Evolutionary conservation across 1,139 yeast genomes (phyloP).

Genomic region (Torulaspora pretoriensis): DNA sequence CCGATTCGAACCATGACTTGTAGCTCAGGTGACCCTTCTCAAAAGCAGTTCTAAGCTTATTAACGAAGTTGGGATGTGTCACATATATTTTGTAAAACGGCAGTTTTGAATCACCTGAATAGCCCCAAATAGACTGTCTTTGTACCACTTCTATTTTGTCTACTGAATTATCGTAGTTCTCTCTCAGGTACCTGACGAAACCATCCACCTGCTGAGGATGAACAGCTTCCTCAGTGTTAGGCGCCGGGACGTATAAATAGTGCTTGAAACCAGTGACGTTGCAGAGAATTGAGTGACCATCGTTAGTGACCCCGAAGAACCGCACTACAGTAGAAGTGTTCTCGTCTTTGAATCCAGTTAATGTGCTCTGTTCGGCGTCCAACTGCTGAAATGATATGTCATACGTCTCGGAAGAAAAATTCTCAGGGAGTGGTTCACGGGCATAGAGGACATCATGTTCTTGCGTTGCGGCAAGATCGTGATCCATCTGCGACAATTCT

Average conservation of each 20-base stretch:
- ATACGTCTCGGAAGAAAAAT: constrained; percentile 44
- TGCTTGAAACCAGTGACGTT: constrained; percentile 86
- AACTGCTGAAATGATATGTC: constrained; percentile 84
- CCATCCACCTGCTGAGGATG: constrained; percentile 48
- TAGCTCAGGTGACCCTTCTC: constrained; percentile 78
- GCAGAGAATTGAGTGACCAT: constrained; percentile 85
- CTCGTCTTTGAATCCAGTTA: constrained; percentile 42
- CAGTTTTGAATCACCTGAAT: constrained; percentile 67
- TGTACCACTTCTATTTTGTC: constrained; percentile 57
- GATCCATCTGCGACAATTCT: constrained; percentile 59
- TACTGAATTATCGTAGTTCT: constrained; percentile 44
- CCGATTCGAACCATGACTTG: constrained; percentile 55
- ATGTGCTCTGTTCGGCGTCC: constrained; percentile 82
- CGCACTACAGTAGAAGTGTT: constrained; percentile 56
- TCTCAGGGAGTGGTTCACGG: constrained; percentile 51
- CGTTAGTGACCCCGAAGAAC: constrained; percentile 86
- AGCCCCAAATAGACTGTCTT: constrained; percentile 94
- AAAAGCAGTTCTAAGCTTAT: constrained; percentile 68
- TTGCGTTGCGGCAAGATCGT: constrained; percentile 29
- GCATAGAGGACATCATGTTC: constrained; percentile 34
- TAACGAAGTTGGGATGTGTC: constrained; percentile 60
- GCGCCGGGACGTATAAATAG: constrained; percentile 90
- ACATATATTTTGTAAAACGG: constrained; percentile 76
- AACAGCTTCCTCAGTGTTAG: constrained; percentile 44
- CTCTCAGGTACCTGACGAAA: constrained; percentile 48